A percentile compares a stretch with the other conserved stretches of the same genome.
phyloP scores from a whole-genome alignment of 192 early-diverging fungal genomes.

The Allomyces arbusculus region DNA sequence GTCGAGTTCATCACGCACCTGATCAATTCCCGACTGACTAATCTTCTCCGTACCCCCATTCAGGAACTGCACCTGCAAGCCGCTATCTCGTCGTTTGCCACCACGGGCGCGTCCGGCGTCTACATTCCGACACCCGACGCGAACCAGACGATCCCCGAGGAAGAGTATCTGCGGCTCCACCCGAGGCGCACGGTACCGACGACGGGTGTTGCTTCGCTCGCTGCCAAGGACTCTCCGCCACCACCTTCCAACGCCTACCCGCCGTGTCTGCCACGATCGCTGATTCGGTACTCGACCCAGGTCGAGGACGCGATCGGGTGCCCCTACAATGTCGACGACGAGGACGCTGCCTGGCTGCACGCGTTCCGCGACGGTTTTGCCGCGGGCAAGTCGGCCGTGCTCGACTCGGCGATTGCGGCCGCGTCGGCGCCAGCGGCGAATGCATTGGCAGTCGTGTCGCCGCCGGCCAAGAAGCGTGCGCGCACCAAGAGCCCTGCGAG shows the following conservation, averaged over 20 bases:
- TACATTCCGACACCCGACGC: conserved; percentile 92
- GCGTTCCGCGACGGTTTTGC: conserved; percentile 13
- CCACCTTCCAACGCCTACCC: too few species aligned
- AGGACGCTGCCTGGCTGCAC: conserved; percentile 50
- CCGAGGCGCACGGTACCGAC: too few species aligned
- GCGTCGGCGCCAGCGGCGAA: neutral
- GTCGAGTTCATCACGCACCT: conserved; percentile 1
- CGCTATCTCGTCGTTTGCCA: conserved; percentile 53
- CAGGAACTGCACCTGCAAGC: conserved; percentile 91
- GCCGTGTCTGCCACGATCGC: conserved; percentile 12
- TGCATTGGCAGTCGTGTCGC: neutral
- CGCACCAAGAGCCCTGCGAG: neutral
- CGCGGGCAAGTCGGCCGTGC: conserved; percentile 7
- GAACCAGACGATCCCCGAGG: conserved; percentile 35
- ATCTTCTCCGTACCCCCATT: conserved; percentile 4
- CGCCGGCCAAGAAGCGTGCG: neutral
- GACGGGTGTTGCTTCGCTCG: too few species aligned
- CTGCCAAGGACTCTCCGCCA: too few species aligned
- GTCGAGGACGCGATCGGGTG: conserved; percentile 75
- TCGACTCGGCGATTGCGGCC: too few species aligned
- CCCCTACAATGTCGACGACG: conserved; percentile 75
- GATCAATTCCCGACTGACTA: conserved; percentile 1
- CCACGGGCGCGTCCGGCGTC: conserved; percentile 31
- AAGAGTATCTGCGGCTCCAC: conserved; percentile 4
- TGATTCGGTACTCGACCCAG: conserved; percentile 67